Percentiles rank a stretch among this genome's conserved stretches.
These are phyloP conservation scores for Ceratobasidium sp. DNA, from an alignment of 1,284 basidiomycete species.

Conservation along the genomic window DNA sequence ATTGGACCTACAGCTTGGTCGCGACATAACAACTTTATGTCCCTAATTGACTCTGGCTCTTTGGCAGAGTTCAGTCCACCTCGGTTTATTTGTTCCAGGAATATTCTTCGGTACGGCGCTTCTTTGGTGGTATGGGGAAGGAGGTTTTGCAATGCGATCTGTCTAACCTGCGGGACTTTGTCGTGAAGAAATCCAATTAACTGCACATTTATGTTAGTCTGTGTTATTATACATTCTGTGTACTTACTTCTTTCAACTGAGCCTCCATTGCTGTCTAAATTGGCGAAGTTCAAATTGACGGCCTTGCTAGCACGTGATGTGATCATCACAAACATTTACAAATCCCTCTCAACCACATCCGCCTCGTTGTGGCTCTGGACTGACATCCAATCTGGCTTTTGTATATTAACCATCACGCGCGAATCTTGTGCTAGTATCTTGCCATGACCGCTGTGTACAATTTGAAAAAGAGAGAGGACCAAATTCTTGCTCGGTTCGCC, in stretches of 20 bases:
- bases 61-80: slow-evolving; percentile 67
- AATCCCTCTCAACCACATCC: slow-evolving; percentile 15
- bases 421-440: slow-evolving; percentile 41
- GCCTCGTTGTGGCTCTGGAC: not conserved
- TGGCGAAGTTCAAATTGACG: not conserved
- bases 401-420: slow-evolving; percentile 12
- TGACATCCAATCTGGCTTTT: not conserved
- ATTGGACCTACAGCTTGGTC: slow-evolving; percentile 72
- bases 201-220: slow-evolving; percentile 50
- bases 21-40: slow-evolving; percentile 83
- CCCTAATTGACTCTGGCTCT: slow-evolving; percentile 71
- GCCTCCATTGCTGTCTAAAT: slow-evolving; percentile 54
- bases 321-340: not conserved
- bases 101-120: slow-evolving; percentile 74
- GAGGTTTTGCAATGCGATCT: slow-evolving; percentile 84
- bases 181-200: slow-evolving; percentile 87
- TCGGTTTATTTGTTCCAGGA: slow-evolving; percentile 64
- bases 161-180: slow-evolving; percentile 84
- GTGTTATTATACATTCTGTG: not conserved
- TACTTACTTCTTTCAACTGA: slow-evolving; percentile 64
- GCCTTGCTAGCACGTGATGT: not conserved
- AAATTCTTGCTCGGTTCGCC: slow-evolving; percentile 64
- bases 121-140: slow-evolving; percentile 78
- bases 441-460: slow-evolving; percentile 61
- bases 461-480: slow-evolving; percentile 63